Evolutionary conservation across 2,329 filamentous ascomycete genomes (phyloP).

Genomic region (Fonsecaea nubica): DNA sequence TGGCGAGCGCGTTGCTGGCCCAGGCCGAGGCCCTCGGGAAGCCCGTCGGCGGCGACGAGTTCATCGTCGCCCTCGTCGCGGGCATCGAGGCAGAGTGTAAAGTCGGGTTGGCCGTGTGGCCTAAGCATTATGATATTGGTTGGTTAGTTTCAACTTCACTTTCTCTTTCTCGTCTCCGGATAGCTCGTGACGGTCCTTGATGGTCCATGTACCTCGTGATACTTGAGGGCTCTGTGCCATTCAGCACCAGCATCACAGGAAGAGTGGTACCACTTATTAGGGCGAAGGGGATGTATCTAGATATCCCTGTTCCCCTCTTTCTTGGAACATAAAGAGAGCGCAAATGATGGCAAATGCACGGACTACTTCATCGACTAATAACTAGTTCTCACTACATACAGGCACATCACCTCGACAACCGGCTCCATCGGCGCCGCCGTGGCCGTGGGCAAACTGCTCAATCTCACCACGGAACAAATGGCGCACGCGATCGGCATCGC

Average conservation of each 20-base stretch:
- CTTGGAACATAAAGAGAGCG: no score
- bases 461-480: slow-evolving; percentile 49
- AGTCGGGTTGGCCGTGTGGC: slow-evolving; percentile 60
- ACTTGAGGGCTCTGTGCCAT: no score
- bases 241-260: no score
- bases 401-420: slow-evolving; percentile 60
- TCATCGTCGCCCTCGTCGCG: slow-evolving; percentile 59
- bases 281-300: no score
- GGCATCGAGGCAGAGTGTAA: slow-evolving; percentile 63
- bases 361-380: no score
- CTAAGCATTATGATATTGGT: slow-evolving; percentile 62
- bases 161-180: background rate
- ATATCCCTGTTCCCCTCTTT: no score
- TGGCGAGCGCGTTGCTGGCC: slow-evolving; percentile 59
- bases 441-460: slow-evolving; percentile 57
- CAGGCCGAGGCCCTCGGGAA: slow-evolving; percentile 52
- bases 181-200: no score
- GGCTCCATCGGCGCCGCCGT: slow-evolving; percentile 62
- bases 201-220: no score
- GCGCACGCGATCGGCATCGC: slow-evolving; percentile 61
- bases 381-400: background rate
- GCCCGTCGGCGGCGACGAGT: slow-evolving; percentile 52
- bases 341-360: no score
- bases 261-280: no score
- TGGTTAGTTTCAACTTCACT: slow-evolving; percentile 47